Conservation (phyloP, 768 basidiomycete species). For the Tylopilus intermedius region DNA sequence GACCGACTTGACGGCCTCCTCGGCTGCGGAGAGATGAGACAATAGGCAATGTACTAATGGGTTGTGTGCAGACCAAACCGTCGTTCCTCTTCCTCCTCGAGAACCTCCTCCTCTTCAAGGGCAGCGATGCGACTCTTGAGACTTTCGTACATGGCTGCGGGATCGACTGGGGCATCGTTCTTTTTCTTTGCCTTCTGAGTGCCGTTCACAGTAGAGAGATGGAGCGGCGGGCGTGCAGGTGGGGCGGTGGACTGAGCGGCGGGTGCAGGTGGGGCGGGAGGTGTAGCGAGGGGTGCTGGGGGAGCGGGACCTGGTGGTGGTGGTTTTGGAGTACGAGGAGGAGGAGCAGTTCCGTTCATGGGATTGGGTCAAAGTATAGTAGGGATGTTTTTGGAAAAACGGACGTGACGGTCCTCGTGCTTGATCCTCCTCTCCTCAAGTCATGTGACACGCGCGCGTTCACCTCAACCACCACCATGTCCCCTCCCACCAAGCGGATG, state of each 20-base stretch:
- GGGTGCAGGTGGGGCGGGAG: constrained; percentile 29
- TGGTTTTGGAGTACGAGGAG: constrained; percentile 42
- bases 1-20: constrained; percentile 84
- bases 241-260: constrained; percentile 32
- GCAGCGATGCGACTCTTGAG: constrained; percentile 86
- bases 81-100: constrained; percentile 84
- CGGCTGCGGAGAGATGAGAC: constrained; percentile 45
- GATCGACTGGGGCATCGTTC: constrained; percentile 66
- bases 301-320: constrained; percentile 48
- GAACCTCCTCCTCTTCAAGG: constrained; percentile 80
- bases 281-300: constrained; percentile 28
- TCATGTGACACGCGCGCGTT: constrained; percentile 17
- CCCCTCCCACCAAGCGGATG: constrained; percentile 52
- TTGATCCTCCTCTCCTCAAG: neutral
- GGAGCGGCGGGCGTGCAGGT: constrained; percentile 30
- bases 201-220: constrained; percentile 28
- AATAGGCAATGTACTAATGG: neutral
- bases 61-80: constrained; percentile 54
- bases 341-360: constrained; percentile 43
- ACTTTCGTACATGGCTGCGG: constrained; percentile 82
- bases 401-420: neutral
- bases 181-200: constrained; percentile 62
- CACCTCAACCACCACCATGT: neutral
- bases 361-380: constrained; percentile 1
- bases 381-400: neutral